Conservation (phyloP, 2,329 filamentous ascomycete genomes). For the Mollisia scopiformis region DNA sequence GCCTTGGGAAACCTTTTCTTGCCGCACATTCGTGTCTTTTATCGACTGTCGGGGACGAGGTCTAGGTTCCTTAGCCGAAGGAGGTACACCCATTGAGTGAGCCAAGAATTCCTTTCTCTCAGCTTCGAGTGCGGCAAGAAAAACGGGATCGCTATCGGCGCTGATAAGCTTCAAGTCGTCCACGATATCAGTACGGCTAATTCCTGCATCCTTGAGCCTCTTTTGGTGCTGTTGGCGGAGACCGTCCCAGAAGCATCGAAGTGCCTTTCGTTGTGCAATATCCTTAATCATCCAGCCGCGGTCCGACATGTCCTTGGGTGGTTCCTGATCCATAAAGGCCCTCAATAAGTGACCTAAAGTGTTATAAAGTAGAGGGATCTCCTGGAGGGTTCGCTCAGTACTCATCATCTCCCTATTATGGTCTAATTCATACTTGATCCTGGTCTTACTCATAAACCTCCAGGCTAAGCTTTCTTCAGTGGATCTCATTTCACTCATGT, state of each 20-base stretch:
- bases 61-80: not conserved
- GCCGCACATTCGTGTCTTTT: not conserved
- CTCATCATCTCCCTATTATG: not conserved
- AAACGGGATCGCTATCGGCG: not conserved
- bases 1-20: not conserved
- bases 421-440: not conserved
- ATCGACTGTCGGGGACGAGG: not conserved
- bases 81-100: not conserved
- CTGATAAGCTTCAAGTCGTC: not conserved
- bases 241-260: not conserved
- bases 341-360: not conserved
- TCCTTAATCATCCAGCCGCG: not conserved
- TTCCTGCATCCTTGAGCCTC: not conserved
- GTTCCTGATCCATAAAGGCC: not conserved
- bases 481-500: not conserved
- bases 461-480: not conserved
- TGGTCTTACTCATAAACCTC: not conserved
- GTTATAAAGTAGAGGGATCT: not conserved
- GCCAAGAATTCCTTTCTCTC: not conserved
- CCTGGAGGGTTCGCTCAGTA: not conserved
- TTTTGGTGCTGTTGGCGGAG: not conserved
- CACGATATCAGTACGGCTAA: not conserved
- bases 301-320: not conserved
- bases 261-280: not conserved
- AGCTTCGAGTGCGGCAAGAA: not conserved